phyloP scores from a whole-genome alignment of 2,329 filamentous ascomycete species.

The Grosmannia huntii region DNA sequence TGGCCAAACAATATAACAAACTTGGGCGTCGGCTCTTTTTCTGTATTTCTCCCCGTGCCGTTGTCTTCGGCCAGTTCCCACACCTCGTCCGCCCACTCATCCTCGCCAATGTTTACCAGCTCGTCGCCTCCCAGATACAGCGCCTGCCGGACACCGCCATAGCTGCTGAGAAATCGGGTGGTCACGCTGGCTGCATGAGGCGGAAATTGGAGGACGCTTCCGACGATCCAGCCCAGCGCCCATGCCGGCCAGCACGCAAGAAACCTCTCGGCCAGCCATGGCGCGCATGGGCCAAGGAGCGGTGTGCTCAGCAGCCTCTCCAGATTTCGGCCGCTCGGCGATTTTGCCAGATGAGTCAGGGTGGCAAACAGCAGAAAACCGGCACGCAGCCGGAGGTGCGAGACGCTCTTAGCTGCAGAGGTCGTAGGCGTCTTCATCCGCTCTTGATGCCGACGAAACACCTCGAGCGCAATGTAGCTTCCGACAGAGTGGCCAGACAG shows the following conservation, averaged over 20 bases:
- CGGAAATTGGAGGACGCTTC: conserved; percentile 30
- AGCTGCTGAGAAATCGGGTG: conserved; percentile 39
- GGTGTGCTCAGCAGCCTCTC: conserved; percentile 28
- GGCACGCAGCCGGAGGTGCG: conserved; percentile 27
- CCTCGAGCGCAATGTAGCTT: conserved; percentile 56
- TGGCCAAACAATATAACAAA: conserved; percentile 49
- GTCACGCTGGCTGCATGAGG: conserved; percentile 35
- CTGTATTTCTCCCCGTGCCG: neutral
- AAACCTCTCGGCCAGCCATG: conserved; percentile 26
- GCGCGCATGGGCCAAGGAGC: conserved; percentile 27
- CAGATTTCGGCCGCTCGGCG: conserved; percentile 44
- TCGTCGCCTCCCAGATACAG: conserved; percentile 47
- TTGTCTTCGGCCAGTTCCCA: conserved; percentile 31
- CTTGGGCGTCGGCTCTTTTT: conserved; percentile 23
- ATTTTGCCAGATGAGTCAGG: conserved; percentile 55
- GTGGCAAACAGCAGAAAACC: conserved; percentile 63
- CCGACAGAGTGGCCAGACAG: conserved; percentile 66
- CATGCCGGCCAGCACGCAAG: conserved; percentile 28
- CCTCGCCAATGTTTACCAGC: conserved; percentile 44
- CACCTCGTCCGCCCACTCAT: conserved; percentile 45
- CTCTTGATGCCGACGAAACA: conserved; percentile 43
- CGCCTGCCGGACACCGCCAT: conserved; percentile 46
- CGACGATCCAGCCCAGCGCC: conserved; percentile 30
- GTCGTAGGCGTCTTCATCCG: neutral
- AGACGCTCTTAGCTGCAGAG: neutral